Evolutionary conservation across 139 green algal genomes (phyloP), one percentile per base, ranked within the genome.

Genomic region (Chlamydomonas asymmetrica): DNA sequence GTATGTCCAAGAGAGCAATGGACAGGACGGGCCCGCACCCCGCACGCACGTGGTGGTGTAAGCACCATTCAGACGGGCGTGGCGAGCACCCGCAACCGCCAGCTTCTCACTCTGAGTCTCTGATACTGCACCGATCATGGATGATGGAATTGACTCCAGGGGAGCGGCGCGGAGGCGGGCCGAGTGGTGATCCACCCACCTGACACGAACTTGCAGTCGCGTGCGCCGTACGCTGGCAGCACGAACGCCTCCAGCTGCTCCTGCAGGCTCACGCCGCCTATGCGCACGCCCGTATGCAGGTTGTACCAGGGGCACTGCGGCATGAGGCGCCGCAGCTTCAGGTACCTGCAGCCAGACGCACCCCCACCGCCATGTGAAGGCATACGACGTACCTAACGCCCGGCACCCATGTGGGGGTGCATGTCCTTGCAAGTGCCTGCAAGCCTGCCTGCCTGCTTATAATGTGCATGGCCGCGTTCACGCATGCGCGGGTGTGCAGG

Each of bases 161-260:
- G n/a, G n/a, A n/a, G n/a, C n/a, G n/a, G n/a, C n/a, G n/a, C n/a
- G n/a, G n/a, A n/a, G n/a, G n/a, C n/a, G n/a, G n/a, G n/a, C n/a
- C n/a, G n/a, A n/a, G n/a, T n/a, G n/a, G n/a, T 48, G 22, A 23
- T 37, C 25, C 31, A 27, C 73, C 31, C 39, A 82, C 76, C 76
- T 69, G 76, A 59, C 40, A 89, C 75, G 37, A 90, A 87, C 66
- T 87, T 87, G 37, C 29, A 71, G 20, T 48, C 57, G 27, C 78
- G 49, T 59, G 80, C 84, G 22, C 60, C 56, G 37, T 85, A 77
- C 34, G 80, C 7, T 8, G 75, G 70, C 40, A 84, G 50, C 32
- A 91, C 34, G 9, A 56, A 57, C 8, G 39, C 75, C 52, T 84
- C 71, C 0, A 93, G 63, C n/a, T 74, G 77, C 76, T 89, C 85